Evolutionary conservation across 192 early-diverging fungal species (phyloP), one percentile per base, ranked within the genome.

Genomic region (Coemansia sp.): DNA sequence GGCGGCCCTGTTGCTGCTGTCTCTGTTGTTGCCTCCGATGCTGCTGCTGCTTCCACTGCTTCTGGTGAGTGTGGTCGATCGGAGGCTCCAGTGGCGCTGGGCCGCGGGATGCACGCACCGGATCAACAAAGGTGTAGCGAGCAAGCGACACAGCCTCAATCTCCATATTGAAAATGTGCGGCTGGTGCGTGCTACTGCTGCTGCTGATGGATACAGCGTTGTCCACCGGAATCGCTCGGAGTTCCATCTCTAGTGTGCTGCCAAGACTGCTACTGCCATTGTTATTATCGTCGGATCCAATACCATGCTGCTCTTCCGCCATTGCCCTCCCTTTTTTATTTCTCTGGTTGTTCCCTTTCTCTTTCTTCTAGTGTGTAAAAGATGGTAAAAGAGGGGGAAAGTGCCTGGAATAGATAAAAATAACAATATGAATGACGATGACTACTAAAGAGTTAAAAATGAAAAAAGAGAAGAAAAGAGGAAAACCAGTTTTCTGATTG

Each of bases 121-220:
- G 80, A 60, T 77, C 75, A 1, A 69, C 80, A 71, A 83, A 83
- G 6, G 80, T 83, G 69, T 83, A 83, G 23, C 72, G 70, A 15
- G 75, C 69, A 63, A 83, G 66, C 10, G 80, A 74, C 18, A 83
- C 71, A 6, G 74, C 67, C 0, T 71, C 54, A 10, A 83, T 54
- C 0, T 83, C 75, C 7, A 83, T 71, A 40, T 66, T 49, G 21
- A 15, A 23, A 9, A 26, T 54, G 9, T 26, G 9, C 12, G 19
- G 6, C 10, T 54, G 52, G 9, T 54, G 21, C 9, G 52, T 26
- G 52, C 23, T 23, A 32, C 32, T 32, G 32, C 47, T 64, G 69
- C 56, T 18, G 26, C 58, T 23, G 52, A 19, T 13, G 12, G 57
- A 39, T 59, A 38, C 15, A 18, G 12, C 18, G 32, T 9, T 38